These are phyloP conservation scores for Aspergillus aculeatinus DNA, from an alignment of 2,329 filamentous ascomycete genomes.

Conservation along the genomic window DNA sequence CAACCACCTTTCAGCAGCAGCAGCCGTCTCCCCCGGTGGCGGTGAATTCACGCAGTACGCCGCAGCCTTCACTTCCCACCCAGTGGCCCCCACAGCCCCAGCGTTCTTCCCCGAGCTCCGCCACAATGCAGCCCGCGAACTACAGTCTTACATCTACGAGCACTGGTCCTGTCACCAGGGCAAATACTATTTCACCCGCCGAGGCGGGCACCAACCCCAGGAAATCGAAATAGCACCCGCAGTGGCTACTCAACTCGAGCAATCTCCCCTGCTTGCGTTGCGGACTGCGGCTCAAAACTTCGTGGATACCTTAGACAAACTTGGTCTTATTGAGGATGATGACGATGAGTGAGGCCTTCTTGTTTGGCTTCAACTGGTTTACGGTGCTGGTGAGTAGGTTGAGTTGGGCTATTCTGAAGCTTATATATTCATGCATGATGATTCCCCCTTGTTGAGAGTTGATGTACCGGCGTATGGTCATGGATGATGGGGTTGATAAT, in stretches of 20 bases:
- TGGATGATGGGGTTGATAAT: too few relatives aligned
- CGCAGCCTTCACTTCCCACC: not conserved
- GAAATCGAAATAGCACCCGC: slow-evolving; percentile 44
- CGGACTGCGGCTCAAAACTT: slow-evolving; percentile 20
- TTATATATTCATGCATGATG: not conserved
- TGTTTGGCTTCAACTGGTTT: not conserved
- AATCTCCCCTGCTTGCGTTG: slow-evolving; percentile 22
- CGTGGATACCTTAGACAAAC: slow-evolving; percentile 9
- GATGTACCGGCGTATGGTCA: too few relatives aligned
- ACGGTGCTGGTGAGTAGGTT: not conserved
- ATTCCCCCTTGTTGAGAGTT: not conserved
- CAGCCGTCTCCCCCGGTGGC: slow-evolving; percentile 10
- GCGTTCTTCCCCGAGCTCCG: slow-evolving; percentile 27
- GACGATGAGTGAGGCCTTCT: not conserved
- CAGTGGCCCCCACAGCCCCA: slow-evolving; percentile 8
- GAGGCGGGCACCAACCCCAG: slow-evolving; percentile 44
- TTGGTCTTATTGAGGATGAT: slow-evolving; percentile 15
- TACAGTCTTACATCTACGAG: slow-evolving; percentile 44
- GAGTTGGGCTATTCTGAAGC: too few relatives aligned
- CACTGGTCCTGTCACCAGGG: slow-evolving; percentile 49
- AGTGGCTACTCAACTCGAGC: slow-evolving; percentile 21
- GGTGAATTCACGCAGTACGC: slow-evolving; percentile 1
- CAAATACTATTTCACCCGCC: slow-evolving; percentile 48
- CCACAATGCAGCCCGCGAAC: slow-evolving; percentile 40
- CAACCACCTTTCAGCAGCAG: not conserved